These are phyloP conservation scores for Nakazawaea laoshanensis DNA, from an alignment of 805 yeast species.

Conservation along the genomic window DNA sequence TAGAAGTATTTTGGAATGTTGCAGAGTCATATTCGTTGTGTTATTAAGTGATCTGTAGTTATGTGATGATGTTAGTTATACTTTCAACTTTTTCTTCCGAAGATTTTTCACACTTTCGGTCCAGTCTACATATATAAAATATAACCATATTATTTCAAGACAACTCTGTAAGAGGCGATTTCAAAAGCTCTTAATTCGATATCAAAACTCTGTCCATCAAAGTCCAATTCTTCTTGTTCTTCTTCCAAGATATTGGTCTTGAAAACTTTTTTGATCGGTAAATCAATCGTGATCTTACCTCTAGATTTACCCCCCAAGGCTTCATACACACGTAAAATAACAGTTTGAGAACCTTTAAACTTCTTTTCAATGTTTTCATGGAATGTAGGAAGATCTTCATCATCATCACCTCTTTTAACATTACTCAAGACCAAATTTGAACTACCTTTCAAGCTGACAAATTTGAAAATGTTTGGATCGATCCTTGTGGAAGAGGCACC, in stretches of 20 bases:
- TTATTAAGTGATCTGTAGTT: no score
- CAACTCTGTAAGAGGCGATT: slow-evolving; percentile 53
- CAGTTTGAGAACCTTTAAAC: slow-evolving; percentile 34
- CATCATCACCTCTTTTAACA: slow-evolving; percentile 85
- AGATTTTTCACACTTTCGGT: no score
- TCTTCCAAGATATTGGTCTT: slow-evolving; percentile 57
- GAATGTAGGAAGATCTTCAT: slow-evolving; percentile 39
- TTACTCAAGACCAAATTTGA: slow-evolving; percentile 61
- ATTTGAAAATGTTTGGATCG: slow-evolving; percentile 7
- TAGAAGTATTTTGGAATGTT: no score
- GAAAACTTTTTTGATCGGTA: slow-evolving; percentile 37
- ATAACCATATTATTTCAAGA: slow-evolving; percentile 23
- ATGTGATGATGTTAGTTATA: no score
- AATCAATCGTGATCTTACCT: slow-evolving; percentile 40
- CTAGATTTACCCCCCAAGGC: slow-evolving; percentile 71
- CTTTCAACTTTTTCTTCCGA: no score
- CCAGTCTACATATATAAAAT: no score
- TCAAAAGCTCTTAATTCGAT: slow-evolving; percentile 68
- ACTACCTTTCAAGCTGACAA: slow-evolving; percentile 34
- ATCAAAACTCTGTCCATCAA: slow-evolving; percentile 25
- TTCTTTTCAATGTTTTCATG: slow-evolving; percentile 35
- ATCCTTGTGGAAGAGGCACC: neutral
- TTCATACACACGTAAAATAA: slow-evolving; percentile 76
- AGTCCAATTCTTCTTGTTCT: slow-evolving; percentile 29
- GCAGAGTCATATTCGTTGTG: no score